A percentile compares a stretch with the other conserved stretches of the same genome.
These are phyloP conservation scores for Aspergillus indologenus DNA, from an alignment of 495 filamentous ascomycete species.

Conservation along the genomic window DNA sequence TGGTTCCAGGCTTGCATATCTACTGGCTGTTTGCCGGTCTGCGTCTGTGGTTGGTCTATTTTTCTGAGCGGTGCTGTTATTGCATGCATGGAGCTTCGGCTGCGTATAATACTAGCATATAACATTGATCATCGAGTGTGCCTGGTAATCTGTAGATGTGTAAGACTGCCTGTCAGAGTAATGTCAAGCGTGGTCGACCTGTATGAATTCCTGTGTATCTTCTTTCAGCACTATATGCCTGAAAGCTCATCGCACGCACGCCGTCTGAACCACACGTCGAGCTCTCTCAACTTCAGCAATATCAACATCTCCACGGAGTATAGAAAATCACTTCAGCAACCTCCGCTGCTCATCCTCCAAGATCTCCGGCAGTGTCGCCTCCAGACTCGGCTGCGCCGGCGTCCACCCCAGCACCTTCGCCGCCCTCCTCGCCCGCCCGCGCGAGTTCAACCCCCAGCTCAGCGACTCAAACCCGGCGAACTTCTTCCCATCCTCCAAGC, in stretches of 20 bases:
- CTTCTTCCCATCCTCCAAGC: constrained; percentile 27
- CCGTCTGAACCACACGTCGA: too few species aligned
- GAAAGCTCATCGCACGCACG: too few species aligned
- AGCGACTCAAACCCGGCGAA: neutral
- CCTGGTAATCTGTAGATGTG: too few species aligned
- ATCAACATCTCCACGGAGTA: too few species aligned
- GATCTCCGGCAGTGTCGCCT: constrained; percentile 2
- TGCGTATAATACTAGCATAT: neutral
- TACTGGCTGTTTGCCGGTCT: neutral
- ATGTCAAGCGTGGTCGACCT: too few species aligned
- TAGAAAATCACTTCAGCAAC: constrained; percentile 2
- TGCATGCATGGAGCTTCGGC: neutral
- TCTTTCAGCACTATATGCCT: too few species aligned
- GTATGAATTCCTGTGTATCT: too few species aligned
- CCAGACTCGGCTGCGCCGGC: neutral
- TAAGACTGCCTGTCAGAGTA: too few species aligned
- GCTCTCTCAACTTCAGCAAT: too few species aligned
- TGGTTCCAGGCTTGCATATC: neutral
- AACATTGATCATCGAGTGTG: neutral
- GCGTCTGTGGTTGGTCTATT: neutral
- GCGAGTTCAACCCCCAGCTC: constrained; percentile 6
- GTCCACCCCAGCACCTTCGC: neutral
- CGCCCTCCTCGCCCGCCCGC: neutral
- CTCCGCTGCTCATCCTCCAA: neutral
- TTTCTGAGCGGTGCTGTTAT: neutral